Base-by-base conservation (phyloP, 805 yeast species). In the Yarrowia osloensis region DNA sequence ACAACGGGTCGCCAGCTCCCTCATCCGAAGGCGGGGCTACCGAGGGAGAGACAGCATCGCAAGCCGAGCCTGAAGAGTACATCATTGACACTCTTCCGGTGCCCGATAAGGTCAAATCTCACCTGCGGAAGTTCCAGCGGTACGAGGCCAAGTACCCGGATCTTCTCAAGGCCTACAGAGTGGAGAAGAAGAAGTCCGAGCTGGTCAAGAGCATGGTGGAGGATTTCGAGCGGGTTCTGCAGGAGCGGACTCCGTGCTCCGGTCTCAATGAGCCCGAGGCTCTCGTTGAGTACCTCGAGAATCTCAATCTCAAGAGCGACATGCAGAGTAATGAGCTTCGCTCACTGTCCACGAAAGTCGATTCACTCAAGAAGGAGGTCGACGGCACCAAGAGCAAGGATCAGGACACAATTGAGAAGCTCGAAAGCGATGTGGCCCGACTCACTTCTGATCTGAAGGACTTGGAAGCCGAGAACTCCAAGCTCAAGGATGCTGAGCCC, bases 121-220 rank as follows among this genome's bases (percentile, higher is more conserved):
- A 88, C 72, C 77, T 92, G 76, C 82, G 83, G 67, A 93, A 91
- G 78, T 90, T 89, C 73, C 85, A 83, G 67, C 92, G 91, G 75
- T 94, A 93, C 76, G 98, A 94, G 75, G 89, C 88, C 62, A 92
- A 91, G 75, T 94, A 95, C 74, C 99, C 99, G 0, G 79, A 86
- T 49, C 79, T 94, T 17, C 81, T 92, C 62, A 88, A 88, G 50
- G 97, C 98, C 0, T 95, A 91, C 78, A 90, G 91, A 73, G 79
- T 82, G 0, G 97, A 93, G 75, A 91, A 89, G 78, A 80, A 83
- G 61, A 89, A 87, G 71, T 79, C 82, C 1, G 87, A 84, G 54
- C 81, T 88, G 50, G 82, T 92, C 9, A 79, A 74, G 4, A 73
- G 79, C 0, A 49, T 63, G 59, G 59, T 63, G 29, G 57, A 47